Percentiles rank a stretch among this genome's conserved stretches.
Evolutionary conservation across 768 basidiomycete species (phyloP).

Genomic region (Lentinus tigrinus): DNA sequence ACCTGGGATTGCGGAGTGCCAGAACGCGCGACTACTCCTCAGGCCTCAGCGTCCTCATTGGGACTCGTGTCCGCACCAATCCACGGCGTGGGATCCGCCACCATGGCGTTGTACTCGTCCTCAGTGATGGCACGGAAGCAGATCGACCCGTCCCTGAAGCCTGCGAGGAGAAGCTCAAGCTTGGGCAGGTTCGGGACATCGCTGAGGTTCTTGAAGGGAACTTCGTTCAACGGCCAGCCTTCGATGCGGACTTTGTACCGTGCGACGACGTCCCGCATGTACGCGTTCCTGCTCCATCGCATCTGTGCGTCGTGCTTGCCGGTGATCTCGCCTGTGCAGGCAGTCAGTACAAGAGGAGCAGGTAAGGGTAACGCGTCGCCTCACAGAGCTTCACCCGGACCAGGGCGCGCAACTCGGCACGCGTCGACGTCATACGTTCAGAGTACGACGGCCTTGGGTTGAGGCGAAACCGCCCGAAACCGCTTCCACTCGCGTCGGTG

Average conservation of each 20-base stretch:
- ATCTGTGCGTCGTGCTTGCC: slow-evolving; percentile 24
- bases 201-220: slow-evolving; percentile 30
- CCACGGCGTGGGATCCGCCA: slow-evolving; percentile 9
- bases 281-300: slow-evolving; percentile 22
- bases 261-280: slow-evolving; percentile 27
- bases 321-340: slow-evolving; percentile 23
- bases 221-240: slow-evolving; percentile 27
- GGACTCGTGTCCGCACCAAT: background rate
- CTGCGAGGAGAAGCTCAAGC: slow-evolving; percentile 26
- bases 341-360: background rate
- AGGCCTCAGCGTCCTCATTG: background rate
- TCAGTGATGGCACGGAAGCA: slow-evolving; percentile 24
- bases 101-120: slow-evolving; percentile 19
- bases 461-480: slow-evolving; percentile 19
- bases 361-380: background rate
- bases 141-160: slow-evolving; percentile 23
- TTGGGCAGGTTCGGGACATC: slow-evolving; percentile 28
- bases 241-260: slow-evolving; percentile 29
- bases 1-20: background rate
- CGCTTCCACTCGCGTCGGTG: too few relatives aligned
- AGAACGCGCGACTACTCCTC: background rate
- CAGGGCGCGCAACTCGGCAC: slow-evolving; percentile 24
- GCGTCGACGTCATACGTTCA: slow-evolving; percentile 29
- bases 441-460: slow-evolving; percentile 25
- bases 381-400: slow-evolving; percentile 25